Evolutionary conservation across 192 early-diverging fungal genomes (phyloP).

Genomic region (Rhizoclosmatium sp.): DNA sequence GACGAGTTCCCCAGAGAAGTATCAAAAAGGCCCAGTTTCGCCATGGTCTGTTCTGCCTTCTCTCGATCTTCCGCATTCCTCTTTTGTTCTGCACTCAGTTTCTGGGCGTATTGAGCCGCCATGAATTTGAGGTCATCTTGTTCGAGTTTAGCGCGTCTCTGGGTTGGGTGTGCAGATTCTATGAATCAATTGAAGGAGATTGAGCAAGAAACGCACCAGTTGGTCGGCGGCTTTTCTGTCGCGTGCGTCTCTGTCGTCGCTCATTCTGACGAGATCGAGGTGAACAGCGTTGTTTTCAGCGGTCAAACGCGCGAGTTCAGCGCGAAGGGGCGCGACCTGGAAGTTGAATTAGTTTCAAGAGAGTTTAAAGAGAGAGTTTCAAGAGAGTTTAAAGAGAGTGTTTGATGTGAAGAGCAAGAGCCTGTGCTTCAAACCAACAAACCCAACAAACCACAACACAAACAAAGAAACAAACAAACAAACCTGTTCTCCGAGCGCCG

Average conservation of each 20-base stretch:
- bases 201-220: not conserved
- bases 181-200: not conserved
- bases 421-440: too few species aligned
- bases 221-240: conserved; percentile 16
- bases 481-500: conserved; percentile 38
- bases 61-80: conserved; percentile 44
- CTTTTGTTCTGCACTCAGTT: conserved; percentile 48
- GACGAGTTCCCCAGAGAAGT: not conserved
- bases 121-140: conserved; percentile 56
- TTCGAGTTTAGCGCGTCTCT: conserved; percentile 40
- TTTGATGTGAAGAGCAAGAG: conserved; percentile 16
- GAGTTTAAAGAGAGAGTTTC: not conserved
- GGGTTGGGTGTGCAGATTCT: not conserved
- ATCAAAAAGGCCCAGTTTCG: conserved; percentile 43
- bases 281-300: conserved; percentile 61
- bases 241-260: conserved; percentile 52
- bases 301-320: conserved; percentile 50
- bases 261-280: conserved; percentile 44
- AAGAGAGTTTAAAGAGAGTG: conserved; percentile 3
- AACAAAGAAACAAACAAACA: not conserved
- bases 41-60: conserved; percentile 53
- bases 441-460: not conserved
- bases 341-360: not conserved
- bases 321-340: conserved; percentile 50
- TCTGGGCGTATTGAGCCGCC: conserved; percentile 50